Percentiles rank a stretch among this genome's conserved stretches.
phyloP scores from a whole-genome alignment of 192 early-diverging fungal species.

The Coemansia umbellata region DNA sequence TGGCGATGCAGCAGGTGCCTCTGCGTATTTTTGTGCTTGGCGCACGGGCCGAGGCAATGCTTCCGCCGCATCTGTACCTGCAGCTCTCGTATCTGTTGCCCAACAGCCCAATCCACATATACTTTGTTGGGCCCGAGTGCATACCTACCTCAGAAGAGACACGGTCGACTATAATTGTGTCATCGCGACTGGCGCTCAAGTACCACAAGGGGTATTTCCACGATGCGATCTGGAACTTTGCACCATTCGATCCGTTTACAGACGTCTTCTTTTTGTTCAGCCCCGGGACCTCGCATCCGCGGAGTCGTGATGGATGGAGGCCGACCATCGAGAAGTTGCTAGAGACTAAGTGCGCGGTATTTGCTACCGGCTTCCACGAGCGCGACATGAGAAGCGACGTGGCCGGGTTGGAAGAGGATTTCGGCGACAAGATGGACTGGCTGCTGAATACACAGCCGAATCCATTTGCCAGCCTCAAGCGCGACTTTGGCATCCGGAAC shows the following conservation, averaged over 20 bases:
- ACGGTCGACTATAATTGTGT: constrained; percentile 47
- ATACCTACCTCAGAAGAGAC: constrained; percentile 55
- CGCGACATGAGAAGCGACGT: constrained; percentile 63
- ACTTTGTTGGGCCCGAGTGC: constrained; percentile 76
- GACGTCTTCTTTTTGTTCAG: constrained; percentile 78
- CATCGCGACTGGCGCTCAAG: constrained; percentile 60
- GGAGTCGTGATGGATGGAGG: constrained; percentile 60
- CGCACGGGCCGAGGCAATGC: constrained; percentile 67
- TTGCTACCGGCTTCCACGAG: constrained; percentile 73
- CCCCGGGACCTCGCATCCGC: constrained; percentile 65
- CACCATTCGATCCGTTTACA: constrained; percentile 73
- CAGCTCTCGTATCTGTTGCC: constrained; percentile 73
- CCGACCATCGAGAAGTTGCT: constrained; percentile 62
- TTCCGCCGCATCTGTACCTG: constrained; percentile 72
- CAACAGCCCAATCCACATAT: constrained; percentile 67
- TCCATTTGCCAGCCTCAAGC: constrained; percentile 65
- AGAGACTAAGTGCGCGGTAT: constrained; percentile 74
- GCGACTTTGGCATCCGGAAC: constrained; percentile 68
- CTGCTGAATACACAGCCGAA: constrained; percentile 66
- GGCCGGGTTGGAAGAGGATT: constrained; percentile 54
- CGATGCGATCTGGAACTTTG: constrained; percentile 54
- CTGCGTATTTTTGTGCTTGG: constrained; percentile 68
- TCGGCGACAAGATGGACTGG: constrained; percentile 65
- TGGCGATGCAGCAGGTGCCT: constrained; percentile 53
- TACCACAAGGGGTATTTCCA: constrained; percentile 67